Percentiles rank a stretch among this genome's conserved stretches.
phyloP scores from a whole-genome alignment of 306 rosid species.

The Vigna hirtella region DNA sequence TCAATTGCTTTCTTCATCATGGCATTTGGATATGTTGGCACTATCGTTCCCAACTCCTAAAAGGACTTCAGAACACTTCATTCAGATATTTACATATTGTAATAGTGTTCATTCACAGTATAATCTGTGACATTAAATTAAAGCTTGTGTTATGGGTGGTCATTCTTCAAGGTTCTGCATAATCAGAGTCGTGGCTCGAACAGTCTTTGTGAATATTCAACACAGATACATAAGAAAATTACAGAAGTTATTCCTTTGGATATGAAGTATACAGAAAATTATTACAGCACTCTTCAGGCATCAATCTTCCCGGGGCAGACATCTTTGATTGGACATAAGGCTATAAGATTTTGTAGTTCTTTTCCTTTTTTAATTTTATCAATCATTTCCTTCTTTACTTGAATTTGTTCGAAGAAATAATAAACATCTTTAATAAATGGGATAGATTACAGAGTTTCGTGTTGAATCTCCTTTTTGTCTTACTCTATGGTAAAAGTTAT shows the following conservation, averaged over 20 bases:
- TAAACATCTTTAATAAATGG: slow-evolving; percentile 37
- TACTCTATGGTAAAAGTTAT: neutral
- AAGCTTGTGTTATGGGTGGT: slow-evolving; percentile 44
- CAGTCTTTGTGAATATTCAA: slow-evolving; percentile 49
- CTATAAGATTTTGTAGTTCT: slow-evolving; percentile 46
- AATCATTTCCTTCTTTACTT: slow-evolving; percentile 1
- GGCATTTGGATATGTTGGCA: slow-evolving; percentile 89
- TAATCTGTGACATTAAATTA: slow-evolving; percentile 23
- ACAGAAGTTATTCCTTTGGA: slow-evolving; percentile 37
- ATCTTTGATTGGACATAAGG: slow-evolving; percentile 43
- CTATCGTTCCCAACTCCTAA: slow-evolving; percentile 72
- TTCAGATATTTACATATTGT: slow-evolving; percentile 40
- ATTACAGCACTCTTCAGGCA: slow-evolving; percentile 5
- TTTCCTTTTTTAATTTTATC: neutral
- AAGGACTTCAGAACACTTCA: slow-evolving; percentile 35
- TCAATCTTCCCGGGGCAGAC: slow-evolving; percentile 16
- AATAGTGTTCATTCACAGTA: slow-evolving; percentile 28
- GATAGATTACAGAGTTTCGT: neutral
- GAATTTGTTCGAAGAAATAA: slow-evolving; percentile 41
- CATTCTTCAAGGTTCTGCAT: slow-evolving; percentile 49
- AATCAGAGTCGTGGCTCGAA: slow-evolving; percentile 44
- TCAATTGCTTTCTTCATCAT: slow-evolving; percentile 71
- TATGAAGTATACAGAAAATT: slow-evolving; percentile 26
- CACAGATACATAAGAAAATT: slow-evolving; percentile 39
- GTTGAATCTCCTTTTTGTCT: slow-evolving; percentile 1